A percentile compares a stretch with the other conserved stretches of the same genome.
Conservation (phyloP, 352 stramenopile species). For the Globisporangium alternatum region DNA sequence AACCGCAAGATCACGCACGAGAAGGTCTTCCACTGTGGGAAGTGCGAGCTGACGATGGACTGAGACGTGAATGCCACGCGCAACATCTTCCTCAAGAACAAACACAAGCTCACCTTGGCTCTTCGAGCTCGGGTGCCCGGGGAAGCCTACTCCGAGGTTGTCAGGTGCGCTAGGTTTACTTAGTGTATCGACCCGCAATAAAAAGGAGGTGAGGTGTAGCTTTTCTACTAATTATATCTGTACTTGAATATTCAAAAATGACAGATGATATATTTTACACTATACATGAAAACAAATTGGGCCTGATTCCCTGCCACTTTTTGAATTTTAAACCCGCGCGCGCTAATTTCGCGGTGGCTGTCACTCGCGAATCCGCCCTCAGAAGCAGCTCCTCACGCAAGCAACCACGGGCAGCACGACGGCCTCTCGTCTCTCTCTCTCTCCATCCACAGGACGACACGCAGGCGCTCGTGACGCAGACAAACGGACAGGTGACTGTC, state of each 20-base stretch:
- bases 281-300: not conserved
- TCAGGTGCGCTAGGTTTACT: too few relatives aligned
- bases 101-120: too few relatives aligned
- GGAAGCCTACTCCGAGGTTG: too few relatives aligned
- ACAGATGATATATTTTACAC: not conserved
- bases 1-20: too few relatives aligned
- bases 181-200: too few relatives aligned
- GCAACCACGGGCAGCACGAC: slow-evolving; percentile 1
- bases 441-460: not conserved
- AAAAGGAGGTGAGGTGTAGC: too few relatives aligned
- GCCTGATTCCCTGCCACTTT: not conserved
- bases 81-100: too few relatives aligned
- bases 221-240: not conserved
- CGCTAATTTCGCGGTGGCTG: not conserved
- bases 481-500: not conserved
- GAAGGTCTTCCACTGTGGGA: too few relatives aligned
- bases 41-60: too few relatives aligned
- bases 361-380: slow-evolving; percentile 8
- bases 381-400: slow-evolving; percentile 6
- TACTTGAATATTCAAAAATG: not conserved
- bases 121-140: too few relatives aligned
- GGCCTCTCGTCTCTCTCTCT: not conserved
- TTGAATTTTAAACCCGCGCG: slow-evolving; percentile 18
- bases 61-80: too few relatives aligned
- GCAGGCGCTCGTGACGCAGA: not conserved